These are phyloP conservation scores for Backusella luteola DNA, from an alignment of 192 early-diverging fungal genomes.

Conservation along the genomic window DNA sequence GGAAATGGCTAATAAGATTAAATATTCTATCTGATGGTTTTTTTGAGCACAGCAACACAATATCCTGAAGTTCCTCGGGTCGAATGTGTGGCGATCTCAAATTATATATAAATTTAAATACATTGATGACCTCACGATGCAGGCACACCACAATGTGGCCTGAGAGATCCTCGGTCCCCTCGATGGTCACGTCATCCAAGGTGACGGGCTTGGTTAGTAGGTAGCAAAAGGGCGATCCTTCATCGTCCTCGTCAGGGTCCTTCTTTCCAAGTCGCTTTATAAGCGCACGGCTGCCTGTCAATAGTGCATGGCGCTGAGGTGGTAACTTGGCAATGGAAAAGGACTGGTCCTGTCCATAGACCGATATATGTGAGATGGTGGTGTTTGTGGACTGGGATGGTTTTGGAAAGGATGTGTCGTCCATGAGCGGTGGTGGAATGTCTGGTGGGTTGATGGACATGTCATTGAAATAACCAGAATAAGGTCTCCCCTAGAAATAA, in stretches of 20 bases:
- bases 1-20: conserved; percentile 39
- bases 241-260: not conserved
- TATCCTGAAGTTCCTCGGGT: conserved; percentile 40
- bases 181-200: conserved; percentile 12
- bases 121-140: conserved; percentile 34
- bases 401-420: not conserved
- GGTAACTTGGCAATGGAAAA: conserved; percentile 3
- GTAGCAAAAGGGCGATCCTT: conserved; percentile 6
- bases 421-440: not conserved
- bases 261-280: conserved; percentile 10
- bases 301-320: conserved; percentile 12
- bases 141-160: conserved; percentile 43
- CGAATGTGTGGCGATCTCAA: conserved; percentile 33
- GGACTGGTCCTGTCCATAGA: not conserved
- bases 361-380: not conserved
- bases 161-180: not conserved
- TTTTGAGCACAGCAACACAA: conserved; percentile 40
- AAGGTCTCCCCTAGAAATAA: not conserved
- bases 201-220: not conserved
- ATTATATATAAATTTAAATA: conserved; percentile 30
- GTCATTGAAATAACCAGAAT: not conserved
- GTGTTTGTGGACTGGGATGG: conserved; percentile 4
- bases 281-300: conserved; percentile 14
- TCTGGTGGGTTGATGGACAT: not conserved
- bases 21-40: conserved; percentile 35